phyloP scores from a whole-genome alignment of 441 rosid species.

The Breynia disticha region DNA sequence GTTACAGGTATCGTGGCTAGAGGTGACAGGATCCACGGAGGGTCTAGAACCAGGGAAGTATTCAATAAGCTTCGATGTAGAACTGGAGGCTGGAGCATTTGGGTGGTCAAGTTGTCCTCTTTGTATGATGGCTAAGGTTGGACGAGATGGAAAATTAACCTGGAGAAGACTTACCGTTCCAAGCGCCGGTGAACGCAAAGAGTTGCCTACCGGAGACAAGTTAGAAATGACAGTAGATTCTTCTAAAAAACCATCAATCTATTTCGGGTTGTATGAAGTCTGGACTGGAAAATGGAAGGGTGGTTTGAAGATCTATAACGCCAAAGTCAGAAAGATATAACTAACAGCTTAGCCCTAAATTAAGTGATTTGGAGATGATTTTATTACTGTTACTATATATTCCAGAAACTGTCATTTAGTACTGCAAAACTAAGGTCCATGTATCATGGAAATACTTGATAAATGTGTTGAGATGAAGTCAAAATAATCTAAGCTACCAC shows the following conservation, averaged over 20 bases:
- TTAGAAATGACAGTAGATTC: conserved; percentile 19
- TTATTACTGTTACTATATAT: too few relatives aligned
- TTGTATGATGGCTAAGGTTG: conserved; percentile 46
- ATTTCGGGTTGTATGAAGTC: conserved; percentile 65
- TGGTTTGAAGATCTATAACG: conserved; percentile 40
- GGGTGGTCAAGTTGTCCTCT: conserved; percentile 44
- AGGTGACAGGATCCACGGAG: conserved; percentile 26
- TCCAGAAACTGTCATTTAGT: too few relatives aligned
- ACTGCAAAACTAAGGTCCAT: too few relatives aligned
- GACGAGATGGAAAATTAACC: conserved; percentile 29
- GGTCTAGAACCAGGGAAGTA: conserved; percentile 10
- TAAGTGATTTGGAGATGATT: too few relatives aligned
- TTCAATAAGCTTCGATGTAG: conserved; percentile 24
- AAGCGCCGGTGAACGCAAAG: not conserved
- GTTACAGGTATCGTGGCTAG: conserved; percentile 51
- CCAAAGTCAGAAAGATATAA: conserved; percentile 17
- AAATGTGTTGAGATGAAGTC: too few relatives aligned
- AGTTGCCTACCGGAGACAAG: not conserved
- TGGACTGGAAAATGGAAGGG: conserved; percentile 63
- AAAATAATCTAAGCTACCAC: too few relatives aligned
- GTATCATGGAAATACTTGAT: too few relatives aligned
- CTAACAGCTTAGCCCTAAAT: too few relatives aligned
- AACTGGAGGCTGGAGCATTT: conserved; percentile 27
- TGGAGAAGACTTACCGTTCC: conserved; percentile 24
- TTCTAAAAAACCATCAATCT: conserved; percentile 15